Conservation (phyloP, 805 yeast species). For the Suhomyces sp. region DNA sequence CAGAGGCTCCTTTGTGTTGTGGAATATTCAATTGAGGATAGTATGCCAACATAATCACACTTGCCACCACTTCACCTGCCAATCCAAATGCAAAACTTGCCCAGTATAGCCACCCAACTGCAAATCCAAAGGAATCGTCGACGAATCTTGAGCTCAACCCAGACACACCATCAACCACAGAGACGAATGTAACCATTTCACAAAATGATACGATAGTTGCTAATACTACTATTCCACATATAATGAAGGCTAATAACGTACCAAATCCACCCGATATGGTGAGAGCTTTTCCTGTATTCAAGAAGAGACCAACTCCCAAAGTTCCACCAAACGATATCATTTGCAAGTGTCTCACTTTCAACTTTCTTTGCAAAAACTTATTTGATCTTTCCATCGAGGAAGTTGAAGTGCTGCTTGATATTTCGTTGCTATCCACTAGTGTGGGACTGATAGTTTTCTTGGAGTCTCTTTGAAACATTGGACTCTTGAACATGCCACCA, state of each 20-base stretch:
- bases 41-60: slow-evolving; percentile 70
- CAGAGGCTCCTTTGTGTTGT: slow-evolving; percentile 39
- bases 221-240: slow-evolving; percentile 64
- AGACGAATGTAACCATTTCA: slow-evolving; percentile 77
- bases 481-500: neutral
- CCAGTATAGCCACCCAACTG: slow-evolving; percentile 74
- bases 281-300: slow-evolving; percentile 71
- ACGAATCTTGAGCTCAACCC: slow-evolving; percentile 74
- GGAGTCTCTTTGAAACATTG: neutral
- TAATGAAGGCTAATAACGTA: slow-evolving; percentile 59
- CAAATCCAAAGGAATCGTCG: slow-evolving; percentile 75
- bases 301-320: slow-evolving; percentile 69
- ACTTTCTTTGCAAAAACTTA: slow-evolving; percentile 49
- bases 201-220: slow-evolving; percentile 73
- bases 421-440: neutral
- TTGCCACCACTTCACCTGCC: slow-evolving; percentile 80
- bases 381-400: slow-evolving; percentile 1
- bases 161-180: slow-evolving; percentile 75
- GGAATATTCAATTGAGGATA: slow-evolving; percentile 56
- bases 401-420: neutral
- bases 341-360: slow-evolving; percentile 66
- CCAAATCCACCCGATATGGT: slow-evolving; percentile 78
- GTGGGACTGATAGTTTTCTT: neutral
- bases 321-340: slow-evolving; percentile 81
- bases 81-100: slow-evolving; percentile 66